These are phyloP conservation scores for Aegilops umbellulata DNA, from an alignment of 176 grass and related monocot genomes.

Conservation along the genomic window DNA sequence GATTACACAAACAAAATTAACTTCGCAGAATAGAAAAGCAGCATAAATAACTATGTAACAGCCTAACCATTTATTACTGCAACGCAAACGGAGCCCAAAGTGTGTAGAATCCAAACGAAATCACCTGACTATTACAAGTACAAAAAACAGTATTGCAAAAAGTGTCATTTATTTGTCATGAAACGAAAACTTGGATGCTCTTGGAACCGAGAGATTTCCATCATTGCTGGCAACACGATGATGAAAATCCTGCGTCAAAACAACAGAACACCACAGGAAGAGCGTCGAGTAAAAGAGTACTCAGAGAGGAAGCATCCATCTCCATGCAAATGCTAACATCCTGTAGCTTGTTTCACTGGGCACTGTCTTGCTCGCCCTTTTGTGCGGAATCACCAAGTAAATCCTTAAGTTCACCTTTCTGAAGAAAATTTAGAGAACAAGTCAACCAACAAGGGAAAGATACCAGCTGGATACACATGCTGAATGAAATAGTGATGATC, in stretches of 20 bases:
- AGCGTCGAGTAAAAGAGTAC: background rate
- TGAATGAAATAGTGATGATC: background rate
- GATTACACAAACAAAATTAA: background rate
- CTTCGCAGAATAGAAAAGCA: background rate
- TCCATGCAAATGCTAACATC: background rate
- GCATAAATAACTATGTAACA: background rate
- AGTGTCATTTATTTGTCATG: conserved; percentile 32
- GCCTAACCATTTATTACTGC: background rate
- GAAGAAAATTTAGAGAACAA: conserved; percentile 27
- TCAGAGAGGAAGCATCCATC: background rate
- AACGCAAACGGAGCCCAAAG: background rate
- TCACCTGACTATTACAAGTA: background rate
- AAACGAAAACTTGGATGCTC: background rate
- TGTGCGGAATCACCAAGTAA: conserved; percentile 46
- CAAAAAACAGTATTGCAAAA: background rate
- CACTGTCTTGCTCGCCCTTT: conserved; percentile 27
- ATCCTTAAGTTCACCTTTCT: conserved; percentile 91
- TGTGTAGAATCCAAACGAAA: background rate
- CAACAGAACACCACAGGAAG: background rate
- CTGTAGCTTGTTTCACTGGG: conserved; percentile 30
- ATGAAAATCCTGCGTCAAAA: background rate
- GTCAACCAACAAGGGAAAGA: background rate
- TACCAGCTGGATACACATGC: conserved; percentile 3
- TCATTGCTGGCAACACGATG: background rate
- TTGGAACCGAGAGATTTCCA: background rate